Conservation (phyloP, 257 asterid genomes). For the Fraxinus quadrangulata region DNA sequence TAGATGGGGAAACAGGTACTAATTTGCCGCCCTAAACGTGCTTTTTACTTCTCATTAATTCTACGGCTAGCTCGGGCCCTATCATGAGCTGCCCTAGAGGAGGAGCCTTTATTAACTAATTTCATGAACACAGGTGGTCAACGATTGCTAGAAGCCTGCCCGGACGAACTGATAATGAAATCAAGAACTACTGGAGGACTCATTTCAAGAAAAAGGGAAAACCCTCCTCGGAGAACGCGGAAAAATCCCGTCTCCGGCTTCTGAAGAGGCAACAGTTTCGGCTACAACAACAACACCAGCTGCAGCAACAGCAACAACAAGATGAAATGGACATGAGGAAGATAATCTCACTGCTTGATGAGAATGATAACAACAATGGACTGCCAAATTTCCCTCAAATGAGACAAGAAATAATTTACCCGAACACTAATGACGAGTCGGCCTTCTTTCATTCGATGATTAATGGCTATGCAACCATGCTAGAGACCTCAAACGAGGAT, state of each 20-base stretch:
- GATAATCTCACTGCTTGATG: slow-evolving; percentile 46
- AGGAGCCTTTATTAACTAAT: neutral
- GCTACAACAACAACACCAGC: slow-evolving; percentile 45
- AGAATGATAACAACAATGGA: slow-evolving; percentile 27
- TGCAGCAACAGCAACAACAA: slow-evolving; percentile 33
- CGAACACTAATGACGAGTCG: slow-evolving; percentile 20
- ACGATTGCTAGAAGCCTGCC: slow-evolving; percentile 84
- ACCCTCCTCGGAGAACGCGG: slow-evolving; percentile 32
- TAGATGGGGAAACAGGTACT: slow-evolving; percentile 90
- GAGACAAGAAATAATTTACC: slow-evolving; percentile 41
- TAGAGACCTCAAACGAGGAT: slow-evolving; percentile 49
- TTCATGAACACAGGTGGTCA: slow-evolving; percentile 60
- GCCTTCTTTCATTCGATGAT: slow-evolving; percentile 43
- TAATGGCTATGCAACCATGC: slow-evolving; percentile 34
- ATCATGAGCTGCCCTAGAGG: neutral
- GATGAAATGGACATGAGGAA: slow-evolving; percentile 43
- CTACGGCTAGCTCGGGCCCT: neutral
- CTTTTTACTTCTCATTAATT: neutral
- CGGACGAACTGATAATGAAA: slow-evolving; percentile 81
- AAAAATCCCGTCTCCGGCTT: slow-evolving; percentile 48
- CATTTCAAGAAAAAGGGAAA: slow-evolving; percentile 72
- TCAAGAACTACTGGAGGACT: slow-evolving; percentile 86
- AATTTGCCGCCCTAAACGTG: neutral
- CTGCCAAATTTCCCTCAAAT: slow-evolving; percentile 31
- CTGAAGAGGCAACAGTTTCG: slow-evolving; percentile 68